phyloP scores from a whole-genome alignment of 176 grass and related monocot genomes.

The Thalia dealbata region DNA sequence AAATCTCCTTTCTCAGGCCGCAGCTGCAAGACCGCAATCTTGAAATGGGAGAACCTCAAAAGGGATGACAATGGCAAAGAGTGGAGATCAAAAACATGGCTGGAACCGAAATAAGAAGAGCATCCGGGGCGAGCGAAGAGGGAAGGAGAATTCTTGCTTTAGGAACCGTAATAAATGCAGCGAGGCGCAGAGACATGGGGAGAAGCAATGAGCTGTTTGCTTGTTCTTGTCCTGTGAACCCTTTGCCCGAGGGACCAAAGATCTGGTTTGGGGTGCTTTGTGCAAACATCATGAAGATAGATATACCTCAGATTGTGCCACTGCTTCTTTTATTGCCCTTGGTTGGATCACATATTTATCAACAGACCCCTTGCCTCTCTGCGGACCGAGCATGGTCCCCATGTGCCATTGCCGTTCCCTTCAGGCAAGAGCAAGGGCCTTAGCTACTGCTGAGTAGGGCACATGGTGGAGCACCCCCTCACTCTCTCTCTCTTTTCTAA shows the following conservation, averaged over 20 bases:
- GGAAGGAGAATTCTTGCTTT: neutral
- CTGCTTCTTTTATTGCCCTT: neutral
- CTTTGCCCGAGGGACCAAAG: slow-evolving; percentile 2
- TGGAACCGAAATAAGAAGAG: neutral
- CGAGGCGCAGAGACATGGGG: slow-evolving; percentile 10
- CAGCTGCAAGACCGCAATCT: neutral
- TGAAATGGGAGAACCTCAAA: neutral
- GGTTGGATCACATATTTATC: neutral
- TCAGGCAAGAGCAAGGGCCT: neutral
- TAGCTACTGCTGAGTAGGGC: neutral
- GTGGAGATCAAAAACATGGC: neutral
- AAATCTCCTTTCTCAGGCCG: neutral
- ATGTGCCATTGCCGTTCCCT: neutral
- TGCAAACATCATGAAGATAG: neutral
- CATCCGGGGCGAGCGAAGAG: neutral
- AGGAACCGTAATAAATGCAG: slow-evolving; percentile 14
- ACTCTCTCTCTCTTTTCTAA: neutral
- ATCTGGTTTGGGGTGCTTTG: slow-evolving; percentile 4
- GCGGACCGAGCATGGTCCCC: neutral
- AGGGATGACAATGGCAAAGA: neutral
- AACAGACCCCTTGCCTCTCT: neutral
- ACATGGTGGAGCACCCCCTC: neutral
- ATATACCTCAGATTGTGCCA: neutral
- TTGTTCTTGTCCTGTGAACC: slow-evolving; percentile 6
- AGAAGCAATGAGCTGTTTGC: slow-evolving; percentile 8